Evolutionary conservation across 106 monocot genomes (phyloP).

Genomic region (Gastrodia elata): DNA sequence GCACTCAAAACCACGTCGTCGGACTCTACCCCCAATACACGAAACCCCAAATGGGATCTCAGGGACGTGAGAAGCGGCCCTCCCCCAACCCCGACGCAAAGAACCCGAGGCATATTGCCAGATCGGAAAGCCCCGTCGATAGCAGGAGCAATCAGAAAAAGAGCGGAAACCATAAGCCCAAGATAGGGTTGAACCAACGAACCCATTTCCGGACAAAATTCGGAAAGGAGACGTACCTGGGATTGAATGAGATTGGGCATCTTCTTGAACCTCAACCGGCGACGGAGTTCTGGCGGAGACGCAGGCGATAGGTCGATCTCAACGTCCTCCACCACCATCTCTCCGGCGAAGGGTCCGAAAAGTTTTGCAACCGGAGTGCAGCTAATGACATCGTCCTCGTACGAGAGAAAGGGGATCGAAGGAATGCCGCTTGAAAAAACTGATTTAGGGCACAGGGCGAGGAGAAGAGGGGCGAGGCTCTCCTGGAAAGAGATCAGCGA

Average conservation of each 20-base stretch:
- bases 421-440: constrained; percentile 26
- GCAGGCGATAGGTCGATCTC: constrained; percentile 21
- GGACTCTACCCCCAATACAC: constrained; percentile 69
- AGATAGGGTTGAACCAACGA: constrained; percentile 79
- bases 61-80: constrained; percentile 59
- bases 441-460: constrained; percentile 53
- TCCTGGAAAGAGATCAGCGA: constrained; percentile 11
- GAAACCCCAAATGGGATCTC: constrained; percentile 34
- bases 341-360: constrained; percentile 42
- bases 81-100: constrained; percentile 82
- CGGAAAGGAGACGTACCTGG: constrained; percentile 49
- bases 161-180: constrained; percentile 55
- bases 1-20: constrained; percentile 51
- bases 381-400: constrained; percentile 54
- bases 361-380: constrained; percentile 31
- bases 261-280: constrained; percentile 74
- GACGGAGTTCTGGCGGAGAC: constrained; percentile 20
- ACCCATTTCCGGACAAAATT: constrained; percentile 16
- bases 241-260: constrained; percentile 81
- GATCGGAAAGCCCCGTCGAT: constrained; percentile 11
- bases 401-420: constrained; percentile 54
- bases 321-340: constrained; percentile 82
- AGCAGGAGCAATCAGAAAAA: constrained; percentile 22
- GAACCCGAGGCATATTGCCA: constrained; percentile 28
- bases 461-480: constrained; percentile 44